A percentile compares a stretch with the other conserved stretches of the same genome.
These are phyloP conservation scores for Sarocladiaceae sp. DNA, from an alignment of 2,329 filamentous ascomycete species.

Conservation along the genomic window DNA sequence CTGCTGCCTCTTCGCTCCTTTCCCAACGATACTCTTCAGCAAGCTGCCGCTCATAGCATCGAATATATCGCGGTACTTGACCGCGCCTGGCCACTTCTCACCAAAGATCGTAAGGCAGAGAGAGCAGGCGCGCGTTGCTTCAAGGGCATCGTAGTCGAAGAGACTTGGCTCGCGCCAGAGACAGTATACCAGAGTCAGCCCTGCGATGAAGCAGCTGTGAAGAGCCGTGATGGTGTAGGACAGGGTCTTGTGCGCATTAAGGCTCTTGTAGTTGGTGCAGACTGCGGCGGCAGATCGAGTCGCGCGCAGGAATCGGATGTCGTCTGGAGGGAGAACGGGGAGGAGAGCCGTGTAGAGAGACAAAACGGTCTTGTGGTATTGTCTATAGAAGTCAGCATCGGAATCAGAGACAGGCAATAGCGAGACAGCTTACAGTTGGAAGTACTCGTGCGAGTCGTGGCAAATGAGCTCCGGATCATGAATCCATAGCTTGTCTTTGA, in stretches of 20 bases:
- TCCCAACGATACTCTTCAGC: slow-evolving; percentile 16
- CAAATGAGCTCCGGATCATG: slow-evolving; percentile 20
- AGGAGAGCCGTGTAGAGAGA: slow-evolving; percentile 19
- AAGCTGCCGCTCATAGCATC: slow-evolving; percentile 20
- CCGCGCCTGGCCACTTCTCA: slow-evolving; percentile 21
- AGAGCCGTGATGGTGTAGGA: slow-evolving; percentile 24
- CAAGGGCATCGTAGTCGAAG: slow-evolving; percentile 19
- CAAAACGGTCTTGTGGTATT: slow-evolving; percentile 21
- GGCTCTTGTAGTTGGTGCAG: slow-evolving; percentile 22
- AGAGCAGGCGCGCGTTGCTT: slow-evolving; percentile 20
- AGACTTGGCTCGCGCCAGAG: slow-evolving; percentile 18
- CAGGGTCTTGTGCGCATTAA: slow-evolving; percentile 22
- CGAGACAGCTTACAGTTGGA: slow-evolving; percentile 18
- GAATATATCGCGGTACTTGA: slow-evolving; percentile 23
- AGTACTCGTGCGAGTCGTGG: slow-evolving; percentile 21
- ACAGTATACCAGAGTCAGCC: slow-evolving; percentile 22
- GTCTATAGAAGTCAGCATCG: slow-evolving; percentile 5
- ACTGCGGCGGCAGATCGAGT: slow-evolving; percentile 18
- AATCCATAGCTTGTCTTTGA: slow-evolving; percentile 19
- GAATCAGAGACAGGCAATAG: no score
- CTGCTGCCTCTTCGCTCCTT: no score
- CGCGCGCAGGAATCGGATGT: slow-evolving; percentile 15
- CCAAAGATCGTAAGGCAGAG: slow-evolving; percentile 23
- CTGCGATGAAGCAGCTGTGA: slow-evolving; percentile 23
- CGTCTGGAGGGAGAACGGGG: slow-evolving; percentile 15